Conservation (phyloP, 2,329 filamentous ascomycete genomes). For the Fonsecaea erecta region DNA sequence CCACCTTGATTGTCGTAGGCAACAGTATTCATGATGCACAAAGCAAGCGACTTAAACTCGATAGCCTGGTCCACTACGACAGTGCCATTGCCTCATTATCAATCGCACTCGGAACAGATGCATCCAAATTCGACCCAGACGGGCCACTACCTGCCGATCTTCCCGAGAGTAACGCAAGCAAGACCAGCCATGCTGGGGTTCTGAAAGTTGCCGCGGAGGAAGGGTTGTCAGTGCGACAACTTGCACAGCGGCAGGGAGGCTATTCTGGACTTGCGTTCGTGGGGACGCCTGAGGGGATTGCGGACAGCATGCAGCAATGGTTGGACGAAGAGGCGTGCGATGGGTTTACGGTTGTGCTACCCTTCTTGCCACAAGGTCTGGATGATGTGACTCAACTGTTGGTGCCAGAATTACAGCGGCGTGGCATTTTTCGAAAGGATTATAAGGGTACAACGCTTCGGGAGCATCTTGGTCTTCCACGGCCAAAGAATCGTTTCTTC, state of each 20-base stretch:
- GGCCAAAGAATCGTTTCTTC: constrained; percentile 52
- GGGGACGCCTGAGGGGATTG: constrained; percentile 55
- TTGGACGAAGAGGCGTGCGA: constrained; percentile 55
- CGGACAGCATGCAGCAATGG: constrained; percentile 57
- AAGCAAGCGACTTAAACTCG: constrained; percentile 55
- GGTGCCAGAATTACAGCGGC: constrained; percentile 57
- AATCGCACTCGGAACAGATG: constrained; percentile 55
- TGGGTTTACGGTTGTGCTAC: constrained; percentile 58
- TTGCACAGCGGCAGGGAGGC: constrained; percentile 57
- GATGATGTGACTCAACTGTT: constrained; percentile 55
- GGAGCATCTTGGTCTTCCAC: constrained; percentile 59
- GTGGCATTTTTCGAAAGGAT: constrained; percentile 58
- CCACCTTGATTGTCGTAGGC: constrained; percentile 57
- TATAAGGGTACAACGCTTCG: constrained; percentile 59
- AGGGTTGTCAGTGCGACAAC: constrained; percentile 56
- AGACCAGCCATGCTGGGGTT: constrained; percentile 52
- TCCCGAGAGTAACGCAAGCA: constrained; percentile 61
- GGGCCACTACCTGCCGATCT: constrained; percentile 54
- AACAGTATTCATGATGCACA: constrained; percentile 56
- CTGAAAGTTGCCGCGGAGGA: constrained; percentile 54
- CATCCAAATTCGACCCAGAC: constrained; percentile 56
- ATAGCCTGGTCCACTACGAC: constrained; percentile 60
- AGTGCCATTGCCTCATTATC: constrained; percentile 60
- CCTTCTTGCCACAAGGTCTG: constrained; percentile 57
- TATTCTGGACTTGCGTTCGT: constrained; percentile 59